phyloP scores from a whole-genome alignment of 1,139 yeast species.

The Pichia sorboxylosa region DNA sequence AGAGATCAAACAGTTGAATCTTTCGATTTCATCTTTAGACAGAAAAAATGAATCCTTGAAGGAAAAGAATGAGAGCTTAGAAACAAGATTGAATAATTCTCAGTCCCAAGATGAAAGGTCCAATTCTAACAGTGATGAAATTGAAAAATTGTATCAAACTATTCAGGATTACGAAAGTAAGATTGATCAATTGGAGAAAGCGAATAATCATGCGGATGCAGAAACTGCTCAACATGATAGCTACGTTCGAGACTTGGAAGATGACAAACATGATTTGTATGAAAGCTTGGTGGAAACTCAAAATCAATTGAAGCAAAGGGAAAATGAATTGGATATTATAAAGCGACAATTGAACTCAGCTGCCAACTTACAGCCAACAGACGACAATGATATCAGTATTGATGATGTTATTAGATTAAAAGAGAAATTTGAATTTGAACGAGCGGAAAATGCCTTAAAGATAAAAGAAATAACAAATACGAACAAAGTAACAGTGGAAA shows the following conservation, averaged over 20 bases:
- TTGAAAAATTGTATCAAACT: conserved; percentile 7
- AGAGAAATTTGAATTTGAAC: conserved; percentile 6
- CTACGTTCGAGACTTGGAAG: conserved; percentile 9
- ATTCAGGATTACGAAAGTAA: conserved; percentile 2
- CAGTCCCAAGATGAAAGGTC: conserved; percentile 4
- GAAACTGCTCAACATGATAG: conserved; percentile 7
- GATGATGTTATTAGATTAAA: conserved; percentile 9
- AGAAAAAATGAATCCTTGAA: conserved; percentile 2
- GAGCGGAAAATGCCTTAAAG: conserved; percentile 3
- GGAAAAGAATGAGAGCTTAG: neutral
- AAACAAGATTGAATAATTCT: neutral
- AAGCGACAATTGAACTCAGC: conserved; percentile 2
- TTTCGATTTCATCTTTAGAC: conserved; percentile 4
- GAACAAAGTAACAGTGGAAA: conserved; percentile 4
- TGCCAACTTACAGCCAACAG: neutral
- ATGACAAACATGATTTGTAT: conserved; percentile 8
- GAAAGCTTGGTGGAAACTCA: conserved; percentile 4
- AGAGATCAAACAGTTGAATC: conserved; percentile 6
- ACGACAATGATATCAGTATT: conserved; percentile 2
- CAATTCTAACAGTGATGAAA: conserved; percentile 9
- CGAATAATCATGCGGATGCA: conserved; percentile 5
- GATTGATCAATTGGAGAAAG: conserved; percentile 5
- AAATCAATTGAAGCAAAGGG: conserved; percentile 1
- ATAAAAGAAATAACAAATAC: conserved; percentile 3
- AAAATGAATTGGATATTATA: conserved; percentile 4